Base-by-base conservation (phyloP, 1,284 basidiomycete genomes). In the Ustilago hordei region DNA sequence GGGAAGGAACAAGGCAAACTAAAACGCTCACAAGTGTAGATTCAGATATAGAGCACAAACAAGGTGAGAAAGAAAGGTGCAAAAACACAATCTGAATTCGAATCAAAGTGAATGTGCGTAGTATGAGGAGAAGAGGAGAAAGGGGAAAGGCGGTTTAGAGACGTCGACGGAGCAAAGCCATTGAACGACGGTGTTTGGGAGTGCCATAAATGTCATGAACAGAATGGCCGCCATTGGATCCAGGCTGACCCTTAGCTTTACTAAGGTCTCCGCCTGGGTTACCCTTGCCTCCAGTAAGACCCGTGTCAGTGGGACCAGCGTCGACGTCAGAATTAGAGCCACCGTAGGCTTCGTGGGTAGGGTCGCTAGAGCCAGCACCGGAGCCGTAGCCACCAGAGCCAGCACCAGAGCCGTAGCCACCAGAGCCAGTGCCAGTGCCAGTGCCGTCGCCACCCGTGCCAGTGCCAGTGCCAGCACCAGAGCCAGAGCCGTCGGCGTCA, bases 161-260 rank as follows among this genome's bases (percentile, higher is more conserved):
- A 32, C 57, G 61, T 53, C 60, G 66, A 50, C 66, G 66, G 32
- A 35, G 64, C 1, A 3, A 2, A n/a, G 50, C 47, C 60, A 69
- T 59, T 17, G 66, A 47, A 36, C 66, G 66, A 19, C 64, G 64
- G 32, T 66, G 60, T 45, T 59, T 55, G 28, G n/a, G 3, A 23
- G 32, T 43, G 15, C 43, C 41, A 38, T 19, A 12, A 19, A n/a
- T n/a, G n/a, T n/a, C n/a, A n/a, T n/a, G n/a, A n/a, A n/a, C n/a
- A n/a, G n/a, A n/a, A n/a, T n/a, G n/a, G n/a, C n/a, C n/a, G n/a
- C n/a, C n/a, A n/a, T n/a, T n/a, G n/a, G n/a, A n/a, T n/a, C n/a
- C n/a, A n/a, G n/a, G n/a, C n/a, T n/a, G n/a, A n/a, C n/a, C n/a
- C n/a, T n/a, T n/a, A n/a, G 43, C 17, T 28, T 48, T 23, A 36